Evolutionary conservation across 768 basidiomycete species (phyloP).

Genomic region (Peribolospora baueri): DNA sequence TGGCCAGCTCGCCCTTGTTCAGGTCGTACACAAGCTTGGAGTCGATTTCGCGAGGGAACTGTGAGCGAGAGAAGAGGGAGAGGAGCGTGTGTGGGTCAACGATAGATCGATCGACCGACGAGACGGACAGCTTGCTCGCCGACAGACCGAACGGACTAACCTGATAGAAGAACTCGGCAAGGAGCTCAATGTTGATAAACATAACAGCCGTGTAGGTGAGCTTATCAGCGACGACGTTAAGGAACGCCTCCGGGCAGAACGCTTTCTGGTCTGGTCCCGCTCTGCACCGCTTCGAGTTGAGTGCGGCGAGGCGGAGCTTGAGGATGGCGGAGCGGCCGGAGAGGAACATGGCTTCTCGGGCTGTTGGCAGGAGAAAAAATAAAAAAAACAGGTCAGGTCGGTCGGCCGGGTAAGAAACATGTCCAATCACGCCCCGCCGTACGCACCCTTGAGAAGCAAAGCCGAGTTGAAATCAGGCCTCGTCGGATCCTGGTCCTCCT

Average conservation of each 20-base stretch:
- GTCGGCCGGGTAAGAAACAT: background rate
- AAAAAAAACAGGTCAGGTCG: background rate
- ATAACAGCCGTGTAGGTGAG: conserved; percentile 83
- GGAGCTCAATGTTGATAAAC: conserved; percentile 95
- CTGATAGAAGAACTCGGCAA: conserved; percentile 98
- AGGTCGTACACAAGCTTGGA: conserved; percentile 75
- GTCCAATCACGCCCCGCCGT: background rate
- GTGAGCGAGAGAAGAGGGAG: background rate
- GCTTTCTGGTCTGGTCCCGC: conserved; percentile 65
- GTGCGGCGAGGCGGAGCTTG: conserved; percentile 58
- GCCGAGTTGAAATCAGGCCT: conserved; percentile 56
- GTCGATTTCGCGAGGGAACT: conserved; percentile 97
- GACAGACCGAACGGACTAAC: conserved; percentile 22
- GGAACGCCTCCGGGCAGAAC: conserved; percentile 88
- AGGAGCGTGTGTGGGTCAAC: background rate
- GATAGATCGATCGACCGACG: background rate
- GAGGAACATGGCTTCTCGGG: conserved; percentile 77
- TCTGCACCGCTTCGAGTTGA: conserved; percentile 64
- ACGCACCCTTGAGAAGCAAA: conserved; percentile 70
- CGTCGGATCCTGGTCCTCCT: conserved; percentile 28
- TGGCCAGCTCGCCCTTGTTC: conserved; percentile 65
- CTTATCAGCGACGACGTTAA: conserved; percentile 90
- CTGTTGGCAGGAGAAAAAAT: conserved; percentile 24
- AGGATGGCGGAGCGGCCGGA: conserved; percentile 55
- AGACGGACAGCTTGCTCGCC: background rate